Evolutionary conservation across 352 stramenopile genomes (phyloP).

Genomic region (Pythium insidiosum): DNA sequence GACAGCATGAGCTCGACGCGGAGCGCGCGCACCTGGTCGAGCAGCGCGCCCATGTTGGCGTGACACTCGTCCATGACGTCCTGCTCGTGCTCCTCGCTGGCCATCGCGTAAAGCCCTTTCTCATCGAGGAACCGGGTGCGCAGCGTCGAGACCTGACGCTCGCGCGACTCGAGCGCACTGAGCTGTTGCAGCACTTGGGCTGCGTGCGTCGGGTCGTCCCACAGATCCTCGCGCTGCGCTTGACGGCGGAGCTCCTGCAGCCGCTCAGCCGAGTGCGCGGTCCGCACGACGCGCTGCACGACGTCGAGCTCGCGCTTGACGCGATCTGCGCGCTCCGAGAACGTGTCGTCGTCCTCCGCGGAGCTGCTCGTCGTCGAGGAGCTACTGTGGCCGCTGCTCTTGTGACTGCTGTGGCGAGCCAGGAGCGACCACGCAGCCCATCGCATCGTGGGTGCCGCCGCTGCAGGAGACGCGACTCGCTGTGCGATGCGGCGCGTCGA

Average conservation of each 20-base stretch:
- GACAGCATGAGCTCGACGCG: conserved; percentile 55
- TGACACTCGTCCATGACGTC: conserved; percentile 40
- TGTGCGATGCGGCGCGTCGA: too few relatives aligned
- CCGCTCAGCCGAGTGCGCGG: conserved; percentile 25
- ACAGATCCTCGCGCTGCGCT: conserved; percentile 38
- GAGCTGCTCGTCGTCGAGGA: too few relatives aligned
- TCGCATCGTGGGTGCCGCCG: too few relatives aligned
- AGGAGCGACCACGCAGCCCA: too few relatives aligned
- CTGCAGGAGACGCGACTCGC: too few relatives aligned
- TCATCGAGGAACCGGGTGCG: conserved; percentile 44
- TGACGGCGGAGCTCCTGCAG: conserved; percentile 33
- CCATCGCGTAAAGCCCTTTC: conserved; percentile 50
- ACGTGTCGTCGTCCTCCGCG: too few relatives aligned
- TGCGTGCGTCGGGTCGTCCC: conserved; percentile 49
- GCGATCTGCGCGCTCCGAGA: conserved; percentile 23
- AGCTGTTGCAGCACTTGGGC: conserved; percentile 53
- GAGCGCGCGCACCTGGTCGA: conserved; percentile 36
- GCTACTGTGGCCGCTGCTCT: too few relatives aligned
- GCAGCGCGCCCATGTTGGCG: conserved; percentile 25
- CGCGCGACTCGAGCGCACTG: conserved; percentile 37
- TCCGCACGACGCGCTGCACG: conserved; percentile 40
- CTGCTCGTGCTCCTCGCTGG: conserved; percentile 52
- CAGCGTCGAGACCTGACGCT: conserved; percentile 27
- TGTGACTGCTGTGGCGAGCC: too few relatives aligned
- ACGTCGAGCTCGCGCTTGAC: conserved; percentile 29